A percentile compares a stretch with the other conserved stretches of the same genome.
phyloP scores from a whole-genome alignment of 176 grass and related monocot species.

The Eremochloa ophiuroides region DNA sequence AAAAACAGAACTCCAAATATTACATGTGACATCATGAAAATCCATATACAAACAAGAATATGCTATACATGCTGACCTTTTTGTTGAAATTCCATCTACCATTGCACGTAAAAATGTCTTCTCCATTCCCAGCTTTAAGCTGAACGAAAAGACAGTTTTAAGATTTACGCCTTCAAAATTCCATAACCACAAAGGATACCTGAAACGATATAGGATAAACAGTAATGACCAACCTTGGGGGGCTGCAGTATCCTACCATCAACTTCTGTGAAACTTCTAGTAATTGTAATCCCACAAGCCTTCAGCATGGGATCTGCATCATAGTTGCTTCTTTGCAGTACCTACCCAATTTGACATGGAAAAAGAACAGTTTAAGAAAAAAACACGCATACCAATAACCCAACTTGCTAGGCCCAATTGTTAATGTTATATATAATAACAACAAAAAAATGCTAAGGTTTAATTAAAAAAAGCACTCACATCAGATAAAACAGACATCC shows the following conservation, averaged over 20 bases:
- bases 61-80: constrained; percentile 17
- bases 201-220: background rate
- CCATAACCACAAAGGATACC: background rate
- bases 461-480: background rate
- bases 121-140: constrained; percentile 43
- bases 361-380: background rate
- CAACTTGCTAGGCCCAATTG: background rate
- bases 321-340: constrained; percentile 33
- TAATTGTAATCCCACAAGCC: constrained; percentile 44
- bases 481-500: background rate
- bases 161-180: background rate
- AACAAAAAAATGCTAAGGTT: too few species aligned
- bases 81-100: constrained; percentile 64
- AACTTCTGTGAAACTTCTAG: constrained; percentile 42
- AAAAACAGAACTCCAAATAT: background rate
- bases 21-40: background rate
- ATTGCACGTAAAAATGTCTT: constrained; percentile 25
- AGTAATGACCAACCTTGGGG: constrained; percentile 40
- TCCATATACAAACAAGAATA: background rate
- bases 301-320: constrained; percentile 47
- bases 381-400: background rate
- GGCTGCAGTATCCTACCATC: constrained; percentile 43
- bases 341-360: constrained; percentile 35
- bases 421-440: too few species aligned
- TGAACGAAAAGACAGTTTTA: background rate